A percentile compares a stretch with the other conserved stretches of the same genome.
These are phyloP conservation scores for Kodamaea hsintzibuensis DNA, from an alignment of 805 yeast genomes.

Conservation along the genomic window DNA sequence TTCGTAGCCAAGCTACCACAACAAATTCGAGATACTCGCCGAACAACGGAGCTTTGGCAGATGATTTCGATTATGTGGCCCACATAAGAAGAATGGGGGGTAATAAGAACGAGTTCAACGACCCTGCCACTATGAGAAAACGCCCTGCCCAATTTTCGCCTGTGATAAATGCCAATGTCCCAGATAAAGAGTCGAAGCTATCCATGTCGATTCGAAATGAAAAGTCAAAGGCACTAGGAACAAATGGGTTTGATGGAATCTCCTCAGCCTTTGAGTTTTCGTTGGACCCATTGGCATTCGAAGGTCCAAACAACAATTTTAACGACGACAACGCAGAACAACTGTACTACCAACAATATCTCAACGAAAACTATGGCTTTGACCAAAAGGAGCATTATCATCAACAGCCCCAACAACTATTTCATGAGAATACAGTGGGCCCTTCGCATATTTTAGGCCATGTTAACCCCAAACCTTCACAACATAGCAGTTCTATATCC, in stretches of 20 bases:
- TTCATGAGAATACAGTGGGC: conserved; percentile 6
- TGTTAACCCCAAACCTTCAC: not conserved
- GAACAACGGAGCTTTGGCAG: conserved; percentile 43
- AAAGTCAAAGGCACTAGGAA: not conserved
- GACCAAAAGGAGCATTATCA: not conserved
- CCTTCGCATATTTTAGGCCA: conserved; percentile 11
- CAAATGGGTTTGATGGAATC: not conserved
- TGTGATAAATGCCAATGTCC: conserved; percentile 8
- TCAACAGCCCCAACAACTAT: not conserved
- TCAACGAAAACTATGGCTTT: conserved; percentile 1
- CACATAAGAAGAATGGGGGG: conserved; percentile 57
- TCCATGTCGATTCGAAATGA: conserved; percentile 20
- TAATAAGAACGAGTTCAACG: not conserved
- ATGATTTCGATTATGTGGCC: conserved; percentile 64
- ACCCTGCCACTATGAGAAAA: conserved; percentile 11
- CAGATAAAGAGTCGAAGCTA: conserved; percentile 12
- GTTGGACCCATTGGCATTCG: conserved; percentile 50
- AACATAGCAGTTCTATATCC: conserved; percentile 4
- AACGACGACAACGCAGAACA: conserved; percentile 4
- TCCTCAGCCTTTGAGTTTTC: conserved; percentile 30
- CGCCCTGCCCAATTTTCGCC: conserved; percentile 27
- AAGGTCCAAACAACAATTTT: conserved; percentile 36
- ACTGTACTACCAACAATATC: conserved; percentile 6
- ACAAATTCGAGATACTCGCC: conserved; percentile 2
- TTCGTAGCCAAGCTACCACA: not conserved